Base-by-base conservation (phyloP, 2,329 filamentous ascomycete genomes). In the Claviceps purpurea region DNA sequence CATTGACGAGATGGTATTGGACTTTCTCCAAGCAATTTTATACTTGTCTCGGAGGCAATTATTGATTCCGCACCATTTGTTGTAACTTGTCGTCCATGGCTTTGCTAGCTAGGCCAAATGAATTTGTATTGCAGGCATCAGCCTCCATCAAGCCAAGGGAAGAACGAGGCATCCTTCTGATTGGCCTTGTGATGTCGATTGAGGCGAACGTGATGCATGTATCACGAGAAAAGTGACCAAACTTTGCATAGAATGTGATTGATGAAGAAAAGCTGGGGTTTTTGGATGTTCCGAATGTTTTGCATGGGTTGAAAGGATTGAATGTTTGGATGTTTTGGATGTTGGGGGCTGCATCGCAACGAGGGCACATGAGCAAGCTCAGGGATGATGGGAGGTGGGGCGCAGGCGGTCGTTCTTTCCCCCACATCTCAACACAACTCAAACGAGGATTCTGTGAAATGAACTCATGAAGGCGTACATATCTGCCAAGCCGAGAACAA, bases 381-480 rank as follows among this genome's bases (percentile, higher is more conserved):
- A 42, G n/a, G 40, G 18, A 20, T 42, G 18, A 13, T 13, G 18
- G 10, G 7, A 22, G 8, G 40, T 42, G 40, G 18, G 40, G 40
- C 18, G 18, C 40, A 18, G 10, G 20, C 40, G 40, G 20, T 42
- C 40, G 20, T 26, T n/a, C 22, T n/a, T 26, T 24, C 22, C 11
- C 42, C 18, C 42, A 13, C 10, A 20, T 52, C 50, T 49, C 11
- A 20, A 16, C 42, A 20, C 10, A 20, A 49, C 50, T 45, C 45
- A 44, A 49, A 52, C 24, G 16, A 49, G 40, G 18, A 52, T 39
- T 44, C 40, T 46, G 50, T 49, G 18, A 52, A 49, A 37, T 40
- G 22, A 16, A 30, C 8, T 22, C 8, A 41, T 20, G 7, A 7
- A 41, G 4, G 4, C 13, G 5, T 26, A n/a, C n/a, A n/a, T n/a